Base-by-base conservation (phyloP, 129 eudicot genomes). In the Solidago caesia region DNA sequence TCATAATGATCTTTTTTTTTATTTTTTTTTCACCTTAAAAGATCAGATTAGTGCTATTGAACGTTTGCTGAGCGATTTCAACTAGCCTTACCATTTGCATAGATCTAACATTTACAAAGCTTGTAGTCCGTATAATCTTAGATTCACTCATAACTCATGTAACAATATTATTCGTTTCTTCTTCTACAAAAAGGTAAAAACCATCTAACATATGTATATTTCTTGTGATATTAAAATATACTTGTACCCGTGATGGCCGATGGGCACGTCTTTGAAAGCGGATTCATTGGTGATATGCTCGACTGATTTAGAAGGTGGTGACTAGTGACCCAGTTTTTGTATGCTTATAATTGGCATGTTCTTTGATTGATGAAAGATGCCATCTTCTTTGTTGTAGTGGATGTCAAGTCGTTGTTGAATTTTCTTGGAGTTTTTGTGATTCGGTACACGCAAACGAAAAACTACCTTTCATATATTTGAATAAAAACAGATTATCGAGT, bases 321-420 rank as follows among this genome's bases (percentile, higher is more conserved):
- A 74, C 62, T 16, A 46, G 67, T 55, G 73, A 55, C 16, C 14
- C 39, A 39, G 67, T 26, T 44, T 67, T 76, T 76, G 80, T 76
- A 55, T 76, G 80, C 60, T 67, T 67, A 67, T 59, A 67, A 67
- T 58, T 76, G 68, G 80, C 74, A 57, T 55, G 39, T 73, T 63
- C 13, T 52, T 14, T 70, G 74, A 52, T 27, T 74, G 7, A 26
- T 26, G 0, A 48, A 56, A 64, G 68, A 67, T 66, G 73, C 60
- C 55, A 45, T 56, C 48, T 76, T 33, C 7, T 76, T 76, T 67
- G 67, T 58, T 44, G 59, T 57, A 56, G 60, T 76, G 80, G 41
- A 67, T 67, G 80, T 67, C 80, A 76, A 67, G 67, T 76, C 80
- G 13, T 76, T 67, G 74, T 76, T 76, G 74, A 76, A 44, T 57